Conservation (phyloP, 1,284 basidiomycete species). For the Inonotus hispidus region DNA sequence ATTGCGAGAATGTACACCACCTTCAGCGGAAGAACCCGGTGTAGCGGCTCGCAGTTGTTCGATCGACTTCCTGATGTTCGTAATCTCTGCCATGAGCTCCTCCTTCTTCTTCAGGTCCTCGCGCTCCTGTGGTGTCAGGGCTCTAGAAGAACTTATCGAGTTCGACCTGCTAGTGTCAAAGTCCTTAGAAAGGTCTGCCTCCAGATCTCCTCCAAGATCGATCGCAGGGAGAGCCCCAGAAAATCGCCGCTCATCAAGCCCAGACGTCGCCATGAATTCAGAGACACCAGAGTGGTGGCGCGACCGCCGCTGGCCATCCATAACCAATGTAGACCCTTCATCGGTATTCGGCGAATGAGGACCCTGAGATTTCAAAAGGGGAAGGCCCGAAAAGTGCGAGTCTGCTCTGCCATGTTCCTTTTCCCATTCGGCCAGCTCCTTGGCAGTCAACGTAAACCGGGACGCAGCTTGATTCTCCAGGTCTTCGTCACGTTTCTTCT, state of each 20-base stretch:
- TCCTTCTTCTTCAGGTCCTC: slow-evolving; percentile 63
- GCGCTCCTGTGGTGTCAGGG: slow-evolving; percentile 39
- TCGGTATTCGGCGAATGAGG: slow-evolving; percentile 47
- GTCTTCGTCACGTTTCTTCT: slow-evolving; percentile 66
- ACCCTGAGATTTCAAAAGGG: slow-evolving; percentile 56
- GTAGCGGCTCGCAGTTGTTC: slow-evolving; percentile 65
- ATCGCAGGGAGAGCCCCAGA: slow-evolving; percentile 62
- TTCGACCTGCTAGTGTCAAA: slow-evolving; percentile 43
- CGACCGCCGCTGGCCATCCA: slow-evolving; percentile 45
- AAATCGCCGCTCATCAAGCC: slow-evolving; percentile 48
- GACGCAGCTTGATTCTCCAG: slow-evolving; percentile 73
- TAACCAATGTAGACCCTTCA: slow-evolving; percentile 43
- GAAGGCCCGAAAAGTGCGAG: slow-evolving; percentile 50
- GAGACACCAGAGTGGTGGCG: slow-evolving; percentile 63
- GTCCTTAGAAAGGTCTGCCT: slow-evolving; percentile 63
- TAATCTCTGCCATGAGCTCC: slow-evolving; percentile 67
- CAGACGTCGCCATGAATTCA: slow-evolving; percentile 60
- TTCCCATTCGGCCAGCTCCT: slow-evolving; percentile 85
- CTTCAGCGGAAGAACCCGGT: slow-evolving; percentile 49
- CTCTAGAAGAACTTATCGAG: slow-evolving; percentile 22
- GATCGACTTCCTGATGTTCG: slow-evolving; percentile 71
- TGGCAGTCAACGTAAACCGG: slow-evolving; percentile 59
- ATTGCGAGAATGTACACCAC: slow-evolving; percentile 47
- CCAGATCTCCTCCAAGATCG: slow-evolving; percentile 67
- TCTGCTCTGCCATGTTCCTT: slow-evolving; percentile 63